Evolutionary conservation across 163 green algal genomes (phyloP).

Genomic region (Scenedesmus sp.): DNA sequence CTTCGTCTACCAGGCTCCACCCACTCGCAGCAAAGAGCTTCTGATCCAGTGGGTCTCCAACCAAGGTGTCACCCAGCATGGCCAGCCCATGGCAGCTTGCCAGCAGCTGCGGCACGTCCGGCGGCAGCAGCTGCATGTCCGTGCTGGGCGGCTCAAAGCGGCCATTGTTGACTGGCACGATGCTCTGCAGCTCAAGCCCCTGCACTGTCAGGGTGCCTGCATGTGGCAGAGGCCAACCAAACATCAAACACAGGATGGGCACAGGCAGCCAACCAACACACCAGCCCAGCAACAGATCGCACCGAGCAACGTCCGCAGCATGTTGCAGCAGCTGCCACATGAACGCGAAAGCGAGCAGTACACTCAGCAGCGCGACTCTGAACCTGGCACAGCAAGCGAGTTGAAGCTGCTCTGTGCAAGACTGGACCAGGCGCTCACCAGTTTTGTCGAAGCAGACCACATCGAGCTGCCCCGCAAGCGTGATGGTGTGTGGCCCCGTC

Average conservation of each 20-base stretch:
- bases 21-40: slow-evolving; percentile 75
- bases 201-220: slow-evolving; percentile 79
- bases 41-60: slow-evolving; percentile 83
- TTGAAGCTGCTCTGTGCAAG: not conserved
- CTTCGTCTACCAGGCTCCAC: slow-evolving; percentile 62
- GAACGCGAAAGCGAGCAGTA: too few relatives aligned
- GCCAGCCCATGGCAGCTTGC: slow-evolving; percentile 80
- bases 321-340: not conserved
- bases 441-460: slow-evolving; percentile 86
- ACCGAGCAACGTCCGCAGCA: not conserved
- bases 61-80: slow-evolving; percentile 65
- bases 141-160: slow-evolving; percentile 33
- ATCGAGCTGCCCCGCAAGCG: slow-evolving; percentile 75
- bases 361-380: not conserved
- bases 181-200: slow-evolving; percentile 73
- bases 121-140: slow-evolving; percentile 59
- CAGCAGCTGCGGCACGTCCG: slow-evolving; percentile 69
- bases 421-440: slow-evolving; percentile 49
- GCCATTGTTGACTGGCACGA: slow-evolving; percentile 62
- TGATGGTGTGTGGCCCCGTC: slow-evolving; percentile 71
- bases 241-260: not conserved
- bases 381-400: not conserved
- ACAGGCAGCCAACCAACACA: not conserved
- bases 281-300: not conserved
- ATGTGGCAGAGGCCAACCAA: not conserved